phyloP scores from a whole-genome alignment of 2,329 filamentous ascomycete species.

The Fusarium coicis region DNA sequence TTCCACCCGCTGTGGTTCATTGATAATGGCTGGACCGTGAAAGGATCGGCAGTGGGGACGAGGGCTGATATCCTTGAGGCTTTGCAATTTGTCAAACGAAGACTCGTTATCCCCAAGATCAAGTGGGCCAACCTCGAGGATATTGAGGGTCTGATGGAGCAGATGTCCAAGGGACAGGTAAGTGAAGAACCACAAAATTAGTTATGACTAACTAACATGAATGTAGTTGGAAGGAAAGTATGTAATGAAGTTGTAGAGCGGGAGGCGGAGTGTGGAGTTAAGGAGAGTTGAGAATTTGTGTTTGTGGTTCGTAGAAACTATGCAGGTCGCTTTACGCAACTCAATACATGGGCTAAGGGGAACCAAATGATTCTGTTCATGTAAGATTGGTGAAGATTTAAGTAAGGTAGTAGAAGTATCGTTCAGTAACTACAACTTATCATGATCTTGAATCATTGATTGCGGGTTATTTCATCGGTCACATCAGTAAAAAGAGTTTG shows the following conservation, averaged over 20 bases:
- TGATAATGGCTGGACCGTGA: slow-evolving; percentile 48
- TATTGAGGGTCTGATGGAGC: slow-evolving; percentile 26
- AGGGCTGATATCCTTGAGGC: slow-evolving; percentile 54
- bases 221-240: slow-evolving; percentile 27
- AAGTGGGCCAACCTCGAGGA: slow-evolving; percentile 24
- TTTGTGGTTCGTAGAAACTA: neutral
- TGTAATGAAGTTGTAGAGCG: slow-evolving; percentile 20
- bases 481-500: neutral
- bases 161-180: slow-evolving; percentile 31
- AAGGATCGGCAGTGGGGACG: slow-evolving; percentile 52
- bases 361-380: rapidly evolving
- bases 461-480: neutral
- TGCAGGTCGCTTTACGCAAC: rapidly evolving
- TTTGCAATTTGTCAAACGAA: slow-evolving; percentile 51
- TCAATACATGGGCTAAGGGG: neutral
- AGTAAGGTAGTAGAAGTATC: rapidly evolving
- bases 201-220: neutral
- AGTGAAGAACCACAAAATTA: rapidly evolving
- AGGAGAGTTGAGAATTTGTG: neutral
- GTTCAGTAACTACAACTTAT: too few relatives aligned
- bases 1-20: slow-evolving; percentile 52
- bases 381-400: rapidly evolving
- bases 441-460: neutral
- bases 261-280: rapidly evolving
- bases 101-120: slow-evolving; percentile 24